These are phyloP conservation scores for Ampelomyces quisqualis DNA, from an alignment of 2,329 filamentous ascomycete genomes.

Conservation along the genomic window DNA sequence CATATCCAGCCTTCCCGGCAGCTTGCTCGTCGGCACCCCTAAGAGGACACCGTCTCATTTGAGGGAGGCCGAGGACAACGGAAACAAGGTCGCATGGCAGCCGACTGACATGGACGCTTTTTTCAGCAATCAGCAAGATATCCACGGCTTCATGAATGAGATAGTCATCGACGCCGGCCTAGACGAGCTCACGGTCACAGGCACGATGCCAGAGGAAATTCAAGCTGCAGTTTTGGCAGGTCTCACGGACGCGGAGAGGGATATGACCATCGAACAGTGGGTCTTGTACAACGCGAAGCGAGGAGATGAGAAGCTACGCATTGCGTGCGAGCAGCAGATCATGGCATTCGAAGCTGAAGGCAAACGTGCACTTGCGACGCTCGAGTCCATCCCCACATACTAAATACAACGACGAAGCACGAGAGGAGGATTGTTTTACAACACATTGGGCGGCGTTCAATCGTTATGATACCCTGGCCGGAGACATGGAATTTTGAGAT, in stretches of 20 bases:
- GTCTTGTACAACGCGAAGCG: slow-evolving; percentile 76
- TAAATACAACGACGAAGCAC: slow-evolving; percentile 13
- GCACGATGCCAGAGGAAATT: slow-evolving; percentile 37
- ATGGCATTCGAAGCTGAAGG: slow-evolving; percentile 82
- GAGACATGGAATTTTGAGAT: slow-evolving; percentile 6
- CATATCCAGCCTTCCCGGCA: slow-evolving; percentile 4
- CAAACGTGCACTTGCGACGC: slow-evolving; percentile 69
- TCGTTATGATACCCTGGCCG: slow-evolving; percentile 28
- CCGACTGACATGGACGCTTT: slow-evolving; percentile 74
- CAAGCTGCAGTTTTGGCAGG: slow-evolving; percentile 57
- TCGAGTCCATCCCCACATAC: slow-evolving; percentile 58
- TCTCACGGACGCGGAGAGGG: slow-evolving; percentile 74
- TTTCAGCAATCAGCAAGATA: slow-evolving; percentile 48
- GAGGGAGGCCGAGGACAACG: slow-evolving; percentile 14
- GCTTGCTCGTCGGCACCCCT: slow-evolving; percentile 20
- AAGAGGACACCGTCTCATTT: slow-evolving; percentile 24
- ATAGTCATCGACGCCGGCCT: slow-evolving; percentile 34
- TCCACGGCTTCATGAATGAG: slow-evolving; percentile 26
- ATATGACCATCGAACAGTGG: slow-evolving; percentile 95
- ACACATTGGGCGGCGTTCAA: slow-evolving; percentile 11
- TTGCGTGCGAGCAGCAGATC: slow-evolving; percentile 82
- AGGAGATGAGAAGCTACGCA: slow-evolving; percentile 75
- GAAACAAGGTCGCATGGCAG: slow-evolving; percentile 59
- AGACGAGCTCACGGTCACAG: slow-evolving; percentile 27
- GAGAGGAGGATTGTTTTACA: slow-evolving; percentile 2